Base-by-base conservation (phyloP, 1,284 basidiomycete species). In the Trichosporon asahii region DNA sequence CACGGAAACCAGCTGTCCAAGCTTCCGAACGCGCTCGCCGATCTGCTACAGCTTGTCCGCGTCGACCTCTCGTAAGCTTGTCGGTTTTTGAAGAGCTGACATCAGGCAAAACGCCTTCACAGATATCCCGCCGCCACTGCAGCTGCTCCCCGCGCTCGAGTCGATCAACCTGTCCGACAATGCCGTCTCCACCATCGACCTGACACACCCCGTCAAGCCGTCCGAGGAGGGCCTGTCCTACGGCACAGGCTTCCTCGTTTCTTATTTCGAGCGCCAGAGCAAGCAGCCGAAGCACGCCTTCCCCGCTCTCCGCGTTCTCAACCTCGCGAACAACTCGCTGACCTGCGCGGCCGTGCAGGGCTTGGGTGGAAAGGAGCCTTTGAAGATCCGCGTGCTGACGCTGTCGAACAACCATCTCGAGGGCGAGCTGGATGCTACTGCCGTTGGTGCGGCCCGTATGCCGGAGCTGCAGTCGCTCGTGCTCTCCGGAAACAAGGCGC, bases 161-260 rank as follows among this genome's bases (percentile, higher is more conserved):
- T 73, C 75, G 3, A 72, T 84, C 68, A 77, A 80, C 68, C 68
- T 83, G 9, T 80, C 82, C 0, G 70, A 79, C 70, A 84, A 84
- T 69, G 65, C 66, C n/a, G 72, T 84, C 55, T 66, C 74, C 18
- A 46, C 70, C 0, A 44, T 84, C 61, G 77, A 78, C 64, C 76
- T 81, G 66, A 66, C 74, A 2, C 68, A 72, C 6, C 81, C 82
- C 1, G 69, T 79, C 60, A 75, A 74, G 31, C 81, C 83, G 3
- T 78, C 79, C 3, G 77, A 80, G 44, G 79, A 80, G 44, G 77
- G 81, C 4, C 68, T 81, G 35, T 70, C 74, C 18, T 82, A 82
- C 70, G 81, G 81, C 53, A 73, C 76, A 2, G 81, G 81, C 5
- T 82, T 82, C 74, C 75, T 82, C 31, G 74, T 78, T 14, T 79